These are phyloP conservation scores for Entomortierella parvispora DNA, from an alignment of 192 early-diverging fungal species.

Conservation along the genomic window DNA sequence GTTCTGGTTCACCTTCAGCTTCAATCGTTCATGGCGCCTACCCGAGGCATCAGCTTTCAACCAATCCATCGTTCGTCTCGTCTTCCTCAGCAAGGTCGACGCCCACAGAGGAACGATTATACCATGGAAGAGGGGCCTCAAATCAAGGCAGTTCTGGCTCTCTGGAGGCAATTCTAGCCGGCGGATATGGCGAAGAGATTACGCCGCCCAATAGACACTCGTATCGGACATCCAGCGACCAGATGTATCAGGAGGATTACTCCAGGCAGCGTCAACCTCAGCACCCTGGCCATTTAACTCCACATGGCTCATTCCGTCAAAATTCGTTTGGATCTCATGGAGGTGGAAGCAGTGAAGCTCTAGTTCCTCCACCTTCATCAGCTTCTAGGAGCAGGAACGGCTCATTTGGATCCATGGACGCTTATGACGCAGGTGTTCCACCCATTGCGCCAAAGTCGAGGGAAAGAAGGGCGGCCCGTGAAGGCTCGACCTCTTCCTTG, in stretches of 20 bases:
- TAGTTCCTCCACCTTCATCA: background rate
- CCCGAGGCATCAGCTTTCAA: constrained; percentile 17
- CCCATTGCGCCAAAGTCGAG: constrained; percentile 31
- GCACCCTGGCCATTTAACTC: background rate
- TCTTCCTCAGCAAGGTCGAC: constrained; percentile 24
- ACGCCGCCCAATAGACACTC: too few relatives aligned
- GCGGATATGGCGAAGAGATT: too few relatives aligned
- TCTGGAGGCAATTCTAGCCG: constrained; percentile 9
- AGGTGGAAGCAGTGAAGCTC: background rate
- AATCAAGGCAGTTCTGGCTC: constrained; percentile 29
- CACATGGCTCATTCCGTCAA: background rate
- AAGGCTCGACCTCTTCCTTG: constrained; percentile 16
- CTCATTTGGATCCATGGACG: constrained; percentile 16
- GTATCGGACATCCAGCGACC: background rate
- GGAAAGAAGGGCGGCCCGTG: constrained; percentile 10
- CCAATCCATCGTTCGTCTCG: constrained; percentile 44
- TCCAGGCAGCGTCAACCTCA: background rate
- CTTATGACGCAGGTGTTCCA: constrained; percentile 6
- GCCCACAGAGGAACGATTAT: constrained; percentile 27
- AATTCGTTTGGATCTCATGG: constrained; percentile 8
- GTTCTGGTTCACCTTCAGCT: constrained; percentile 36
- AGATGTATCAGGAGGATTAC: background rate
- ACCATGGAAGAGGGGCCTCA: constrained; percentile 28
- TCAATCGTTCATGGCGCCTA: constrained; percentile 5
- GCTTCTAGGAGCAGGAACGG: constrained; percentile 23